These are phyloP conservation scores for Avena eriantha DNA, from an alignment of 176 grass and related monocot genomes.

Conservation along the genomic window DNA sequence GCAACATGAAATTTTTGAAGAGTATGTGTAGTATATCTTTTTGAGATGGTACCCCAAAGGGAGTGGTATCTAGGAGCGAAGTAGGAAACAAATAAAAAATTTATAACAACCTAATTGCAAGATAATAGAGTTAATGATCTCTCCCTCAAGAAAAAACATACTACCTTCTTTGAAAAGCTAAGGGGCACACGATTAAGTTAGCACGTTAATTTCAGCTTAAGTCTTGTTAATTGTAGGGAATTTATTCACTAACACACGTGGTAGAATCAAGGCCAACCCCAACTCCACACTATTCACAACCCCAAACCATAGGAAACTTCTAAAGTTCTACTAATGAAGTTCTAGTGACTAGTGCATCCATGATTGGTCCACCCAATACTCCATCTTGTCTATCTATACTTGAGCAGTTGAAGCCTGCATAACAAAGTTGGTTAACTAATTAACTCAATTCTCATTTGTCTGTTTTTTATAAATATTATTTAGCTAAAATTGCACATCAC, in stretches of 20 bases:
- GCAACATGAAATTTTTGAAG: no score
- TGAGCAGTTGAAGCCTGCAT: not conserved
- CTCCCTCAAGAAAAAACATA: not conserved
- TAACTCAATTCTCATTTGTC: not conserved
- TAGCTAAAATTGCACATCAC: no score
- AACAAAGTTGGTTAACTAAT: not conserved
- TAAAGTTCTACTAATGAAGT: not conserved
- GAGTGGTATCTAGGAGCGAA: not conserved
- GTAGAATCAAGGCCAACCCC: conserved; percentile 29
- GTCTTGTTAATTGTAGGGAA: not conserved
- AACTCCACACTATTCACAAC: not conserved
- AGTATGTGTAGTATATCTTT: not conserved
- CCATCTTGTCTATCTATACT: conserved; percentile 16
- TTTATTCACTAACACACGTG: conserved; percentile 27
- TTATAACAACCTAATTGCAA: not conserved
- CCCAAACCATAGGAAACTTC: not conserved
- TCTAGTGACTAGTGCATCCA: not conserved
- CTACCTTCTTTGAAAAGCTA: not conserved
- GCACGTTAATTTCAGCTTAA: not conserved
- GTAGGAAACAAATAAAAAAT: not conserved
- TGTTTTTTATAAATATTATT: not conserved
- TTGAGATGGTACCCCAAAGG: not conserved
- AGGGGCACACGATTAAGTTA: not conserved
- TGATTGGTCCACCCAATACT: not conserved
- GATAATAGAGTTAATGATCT: not conserved